Conservation (phyloP, 2,329 filamentous ascomycete species). For the Beauveria scarabaeidicola region DNA sequence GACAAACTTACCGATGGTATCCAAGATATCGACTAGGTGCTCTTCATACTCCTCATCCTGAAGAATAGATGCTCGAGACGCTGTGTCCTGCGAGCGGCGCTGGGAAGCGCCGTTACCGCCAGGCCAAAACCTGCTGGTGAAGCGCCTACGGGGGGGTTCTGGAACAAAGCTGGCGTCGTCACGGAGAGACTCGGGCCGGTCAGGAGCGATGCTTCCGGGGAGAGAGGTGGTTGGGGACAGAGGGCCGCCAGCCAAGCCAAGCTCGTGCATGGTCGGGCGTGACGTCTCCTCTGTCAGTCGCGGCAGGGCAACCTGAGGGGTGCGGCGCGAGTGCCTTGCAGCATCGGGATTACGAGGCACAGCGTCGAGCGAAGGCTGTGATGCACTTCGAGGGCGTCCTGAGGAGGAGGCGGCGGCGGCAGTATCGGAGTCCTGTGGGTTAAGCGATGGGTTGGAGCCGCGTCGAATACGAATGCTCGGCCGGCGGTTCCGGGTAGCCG, state of each 20-base stretch:
- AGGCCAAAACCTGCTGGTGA: constrained; percentile 11
- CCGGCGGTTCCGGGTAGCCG: constrained; percentile 6
- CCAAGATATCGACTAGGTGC: constrained; percentile 31
- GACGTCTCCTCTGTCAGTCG: constrained; percentile 31
- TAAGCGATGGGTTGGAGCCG: constrained; percentile 1
- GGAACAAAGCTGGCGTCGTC: neutral
- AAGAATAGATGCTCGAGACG: neutral
- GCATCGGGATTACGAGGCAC: constrained; percentile 14
- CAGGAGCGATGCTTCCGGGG: constrained; percentile 15
- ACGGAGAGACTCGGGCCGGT: neutral
- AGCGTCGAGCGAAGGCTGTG: constrained; percentile 24
- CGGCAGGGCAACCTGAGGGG: constrained; percentile 27
- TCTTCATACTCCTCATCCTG: constrained; percentile 28
- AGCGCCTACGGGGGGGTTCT: neutral
- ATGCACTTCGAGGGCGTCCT: constrained; percentile 26
- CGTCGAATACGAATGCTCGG: constrained; percentile 12
- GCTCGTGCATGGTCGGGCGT: constrained; percentile 27
- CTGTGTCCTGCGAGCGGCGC: constrained; percentile 2
- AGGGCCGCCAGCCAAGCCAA: constrained; percentile 18
- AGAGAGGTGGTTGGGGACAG: constrained; percentile 21
- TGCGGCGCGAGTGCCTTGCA: constrained; percentile 22
- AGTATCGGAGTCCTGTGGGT: neutral
- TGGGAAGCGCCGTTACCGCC: neutral
- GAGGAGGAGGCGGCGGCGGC: neutral
- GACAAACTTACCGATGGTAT: constrained; percentile 28